Base-by-base conservation (phyloP, 306 rosid species). In the Vigna hirtella region DNA sequence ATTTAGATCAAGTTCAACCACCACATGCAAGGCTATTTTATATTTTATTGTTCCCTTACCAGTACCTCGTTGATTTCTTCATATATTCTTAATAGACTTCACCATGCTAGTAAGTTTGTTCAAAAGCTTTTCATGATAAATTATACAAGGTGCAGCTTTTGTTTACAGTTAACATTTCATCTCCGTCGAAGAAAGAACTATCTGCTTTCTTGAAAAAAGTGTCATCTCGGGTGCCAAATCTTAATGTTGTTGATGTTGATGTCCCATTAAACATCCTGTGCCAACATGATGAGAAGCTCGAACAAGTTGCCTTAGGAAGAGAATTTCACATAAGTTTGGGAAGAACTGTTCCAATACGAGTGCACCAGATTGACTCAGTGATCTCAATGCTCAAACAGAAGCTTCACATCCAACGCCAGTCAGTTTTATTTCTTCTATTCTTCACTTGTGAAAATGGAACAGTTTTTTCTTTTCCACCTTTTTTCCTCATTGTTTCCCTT, bases 291-390 rank as follows among this genome's bases (percentile, higher is more conserved):
- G 82, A 77, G 57, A 89, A 85, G 84, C 91, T 95, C 58, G 93
- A 89, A 74, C 87, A 87, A 48, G 85, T 79, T 72, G 88, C 75
- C 4, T 81, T 92, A 15, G 98, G 91, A 70, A 89, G 97, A 70
- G 90, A 91, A 72, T 92, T 92, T 74, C 98, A 92, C 85, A 74
- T 92, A 73, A 92, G 98, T 74, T 85, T 95, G 77, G 93, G 96
- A 77, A 86, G 97, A 87, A 92, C 98, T 64, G 96, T 95, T 43
- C 93, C 97, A 12, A 83, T 95, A 70, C 88, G 96, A 30, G 90
- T 82, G 49, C 98, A 92, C 83, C 98, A 95, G 83, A 93, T 92
- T 76, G 98, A 88, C 59, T 92, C 98, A 4, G 43, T 95, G 75
- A 88, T 95, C 72, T 61, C 91, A 66, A 94, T 90, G 93, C 93